Percentiles rank a stretch among this genome's conserved stretches.
These are phyloP conservation scores for Pseudocercospora ulei DNA, from an alignment of 2,329 filamentous ascomycete genomes.

Conservation along the genomic window DNA sequence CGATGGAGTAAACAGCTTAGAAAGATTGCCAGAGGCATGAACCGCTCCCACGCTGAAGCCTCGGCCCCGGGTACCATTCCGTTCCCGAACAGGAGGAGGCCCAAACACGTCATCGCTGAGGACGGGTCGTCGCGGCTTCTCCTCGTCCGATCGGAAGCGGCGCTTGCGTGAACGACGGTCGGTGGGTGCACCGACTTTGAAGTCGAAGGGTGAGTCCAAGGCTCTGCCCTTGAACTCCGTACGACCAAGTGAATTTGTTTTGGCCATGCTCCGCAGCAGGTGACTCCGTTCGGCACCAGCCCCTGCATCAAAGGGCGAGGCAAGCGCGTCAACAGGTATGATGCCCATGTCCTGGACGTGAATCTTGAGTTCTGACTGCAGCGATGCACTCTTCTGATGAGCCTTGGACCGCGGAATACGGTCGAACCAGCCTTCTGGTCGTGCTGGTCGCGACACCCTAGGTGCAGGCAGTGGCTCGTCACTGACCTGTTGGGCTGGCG, in stretches of 20 bases:
- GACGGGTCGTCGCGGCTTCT: slow-evolving; percentile 40
- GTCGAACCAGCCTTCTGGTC: slow-evolving; percentile 37
- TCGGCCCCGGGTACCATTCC: slow-evolving; percentile 51
- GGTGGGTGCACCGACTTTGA: slow-evolving; percentile 44
- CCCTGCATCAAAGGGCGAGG: slow-evolving; percentile 39
- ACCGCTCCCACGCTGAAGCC: slow-evolving; percentile 54
- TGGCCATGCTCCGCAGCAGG: slow-evolving; percentile 32
- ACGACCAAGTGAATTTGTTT: slow-evolving; percentile 31
- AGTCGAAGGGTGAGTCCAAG: slow-evolving; percentile 47
- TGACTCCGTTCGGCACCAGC: slow-evolving; percentile 23
- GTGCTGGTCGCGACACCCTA: slow-evolving; percentile 20
- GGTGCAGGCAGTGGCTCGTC: slow-evolving; percentile 24
- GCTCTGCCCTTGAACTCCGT: slow-evolving; percentile 29
- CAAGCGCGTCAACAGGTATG: slow-evolving; percentile 28
- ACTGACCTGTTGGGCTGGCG: slow-evolving; percentile 40
- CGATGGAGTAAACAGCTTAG: slow-evolving; percentile 45
- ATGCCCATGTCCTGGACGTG: slow-evolving; percentile 23
- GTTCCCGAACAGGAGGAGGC: slow-evolving; percentile 42
- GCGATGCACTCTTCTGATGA: slow-evolving; percentile 45
- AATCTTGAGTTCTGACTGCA: slow-evolving; percentile 42
- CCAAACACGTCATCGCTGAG: slow-evolving; percentile 41
- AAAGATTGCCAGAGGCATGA: slow-evolving; percentile 43
- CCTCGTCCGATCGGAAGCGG: slow-evolving; percentile 47
- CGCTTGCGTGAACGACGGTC: slow-evolving; percentile 49
- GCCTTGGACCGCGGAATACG: slow-evolving; percentile 40